phyloP scores from a whole-genome alignment of 495 filamentous ascomycete genomes.

The Neurospora sp. region DNA sequence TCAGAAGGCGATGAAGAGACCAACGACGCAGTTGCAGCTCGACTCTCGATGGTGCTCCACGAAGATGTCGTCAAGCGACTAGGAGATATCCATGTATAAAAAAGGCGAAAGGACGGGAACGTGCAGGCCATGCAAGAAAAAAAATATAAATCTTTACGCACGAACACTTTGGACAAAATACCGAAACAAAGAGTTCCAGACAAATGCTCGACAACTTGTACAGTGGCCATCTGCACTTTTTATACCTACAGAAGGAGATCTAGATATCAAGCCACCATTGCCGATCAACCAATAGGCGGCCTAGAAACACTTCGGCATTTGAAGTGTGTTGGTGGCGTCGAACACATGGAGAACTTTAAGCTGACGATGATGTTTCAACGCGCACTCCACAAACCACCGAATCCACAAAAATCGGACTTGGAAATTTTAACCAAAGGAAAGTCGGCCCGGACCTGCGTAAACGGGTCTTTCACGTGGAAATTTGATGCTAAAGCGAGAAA shows the following conservation, averaged over 20 bases:
- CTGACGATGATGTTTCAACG: background rate
- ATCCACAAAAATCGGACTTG: background rate
- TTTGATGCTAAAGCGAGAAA: background rate
- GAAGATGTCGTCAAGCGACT: constrained; percentile 29
- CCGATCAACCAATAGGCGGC: background rate
- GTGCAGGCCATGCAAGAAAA: background rate
- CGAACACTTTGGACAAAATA: background rate
- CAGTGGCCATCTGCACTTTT: background rate
- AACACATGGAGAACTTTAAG: background rate
- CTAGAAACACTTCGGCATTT: background rate
- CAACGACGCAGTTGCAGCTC: constrained; percentile 20
- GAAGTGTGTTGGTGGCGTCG: background rate
- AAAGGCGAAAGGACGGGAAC: background rate
- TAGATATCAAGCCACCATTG: background rate
- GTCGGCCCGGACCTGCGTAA: background rate
- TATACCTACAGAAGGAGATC: background rate
- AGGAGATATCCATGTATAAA: constrained; percentile 23
- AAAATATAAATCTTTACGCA: background rate
- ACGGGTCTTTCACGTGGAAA: background rate
- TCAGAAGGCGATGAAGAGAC: constrained; percentile 24
- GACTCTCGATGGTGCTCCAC: constrained; percentile 23
- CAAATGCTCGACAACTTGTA: background rate
- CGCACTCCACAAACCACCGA: background rate
- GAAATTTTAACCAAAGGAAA: background rate
- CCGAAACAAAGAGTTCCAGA: background rate